Evolutionary conservation across 2,329 filamentous ascomycete species (phyloP), one percentile per base, ranked within the genome.

Genomic region (Didymella pomorum): DNA sequence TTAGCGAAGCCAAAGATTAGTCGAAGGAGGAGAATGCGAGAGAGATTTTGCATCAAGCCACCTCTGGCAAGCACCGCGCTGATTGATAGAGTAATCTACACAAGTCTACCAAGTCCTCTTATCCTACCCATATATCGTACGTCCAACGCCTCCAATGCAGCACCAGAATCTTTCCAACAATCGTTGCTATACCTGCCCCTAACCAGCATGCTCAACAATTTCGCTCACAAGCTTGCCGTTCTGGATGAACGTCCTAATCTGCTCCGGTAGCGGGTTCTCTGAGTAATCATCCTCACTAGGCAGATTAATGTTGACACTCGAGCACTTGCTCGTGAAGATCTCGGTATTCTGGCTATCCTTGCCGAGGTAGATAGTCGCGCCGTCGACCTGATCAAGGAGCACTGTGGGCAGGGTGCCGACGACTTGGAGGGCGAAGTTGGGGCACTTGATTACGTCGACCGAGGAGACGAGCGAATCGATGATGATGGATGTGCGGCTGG

Each of bases 171-270:
- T 28, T 8, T 8, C 26, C 26, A 8, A 28, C 8, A 6, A 25
- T 14, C 26, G 33, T 14, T 37, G 29, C 50, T 53, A 28, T 20
- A 33, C 33, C 35, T 33, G 16, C 18, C 35, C 46, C 59, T 72
- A 97, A 56, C 94, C 93, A 63, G 91, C 87, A 80, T 98, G 94
- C 71, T 95, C 93, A 18, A 99, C 95, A 76, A 99, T 98, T 84
- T 98, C 94, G 72, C 88, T 97, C 26, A 94, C 85, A 63, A 98
- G 75, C 64, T 90, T 87, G 21, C 91, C 90, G 78, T 92, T 81
- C 77, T 89, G 91, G 81, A 86, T 83, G 84, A 83, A 91, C 82
- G 73, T 92, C 86, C 92, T 88, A 71, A 97, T 90, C 82, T 99
- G 95, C 72, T 93, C 92, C 0, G 95, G 95, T 59, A 98, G 78